These are phyloP conservation scores for Suillus subluteus DNA, from an alignment of 768 basidiomycete genomes.

Conservation along the genomic window DNA sequence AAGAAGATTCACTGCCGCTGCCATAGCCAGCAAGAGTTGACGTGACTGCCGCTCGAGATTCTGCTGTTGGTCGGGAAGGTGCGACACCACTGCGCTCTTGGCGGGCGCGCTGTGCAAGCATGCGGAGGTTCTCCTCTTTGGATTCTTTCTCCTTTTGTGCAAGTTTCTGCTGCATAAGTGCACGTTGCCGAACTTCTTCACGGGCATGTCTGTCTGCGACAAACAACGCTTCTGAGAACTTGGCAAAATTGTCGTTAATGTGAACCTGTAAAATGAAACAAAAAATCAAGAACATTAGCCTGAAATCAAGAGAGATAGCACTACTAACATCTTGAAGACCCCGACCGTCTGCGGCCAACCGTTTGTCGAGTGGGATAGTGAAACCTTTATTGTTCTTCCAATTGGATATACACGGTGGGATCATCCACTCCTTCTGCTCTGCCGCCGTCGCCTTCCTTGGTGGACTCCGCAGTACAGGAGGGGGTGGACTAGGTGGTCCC, in stretches of 20 bases:
- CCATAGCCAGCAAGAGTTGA: slow-evolving; percentile 86
- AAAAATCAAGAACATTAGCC: slow-evolving; percentile 4
- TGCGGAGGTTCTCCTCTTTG: slow-evolving; percentile 94
- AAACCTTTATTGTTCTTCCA: slow-evolving; percentile 99
- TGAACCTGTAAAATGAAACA: slow-evolving; percentile 62
- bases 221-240: slow-evolving; percentile 95
- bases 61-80: slow-evolving; percentile 65
- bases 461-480: slow-evolving; percentile 92
- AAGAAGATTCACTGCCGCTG: slow-evolving; percentile 65
- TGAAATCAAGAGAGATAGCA: not conserved
- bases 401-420: slow-evolving; percentile 98
- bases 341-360: slow-evolving; percentile 96
- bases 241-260: slow-evolving; percentile 99
- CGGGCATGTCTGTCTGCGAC: slow-evolving; percentile 97
- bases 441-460: slow-evolving; percentile 95
- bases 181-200: slow-evolving; percentile 95
- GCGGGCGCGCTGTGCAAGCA: slow-evolving; percentile 93
- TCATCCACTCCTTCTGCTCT: slow-evolving; percentile 99
- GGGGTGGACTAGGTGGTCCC: slow-evolving; percentile 95
- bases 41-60: slow-evolving; percentile 71
- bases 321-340: slow-evolving; percentile 92
- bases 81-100: slow-evolving; percentile 87
- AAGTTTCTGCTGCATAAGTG: slow-evolving; percentile 98
- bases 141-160: slow-evolving; percentile 95
- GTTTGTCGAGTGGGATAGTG: slow-evolving; percentile 97